Percentiles rank a stretch among this genome's conserved stretches.
Conservation (phyloP, 768 basidiomycete genomes). For the Suillus placidus region DNA sequence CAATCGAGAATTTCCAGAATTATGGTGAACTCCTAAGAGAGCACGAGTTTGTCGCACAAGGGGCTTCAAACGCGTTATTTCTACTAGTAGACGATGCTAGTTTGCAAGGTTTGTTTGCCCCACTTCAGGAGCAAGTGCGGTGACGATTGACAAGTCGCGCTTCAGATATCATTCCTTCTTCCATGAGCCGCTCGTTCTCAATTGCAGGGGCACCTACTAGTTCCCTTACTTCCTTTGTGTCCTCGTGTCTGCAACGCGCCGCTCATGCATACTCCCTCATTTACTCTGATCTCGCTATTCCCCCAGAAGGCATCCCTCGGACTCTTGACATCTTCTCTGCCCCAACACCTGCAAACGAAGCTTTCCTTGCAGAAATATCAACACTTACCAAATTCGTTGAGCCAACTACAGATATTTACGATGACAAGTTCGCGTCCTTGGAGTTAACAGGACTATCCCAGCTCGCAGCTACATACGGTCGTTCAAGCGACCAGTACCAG, state of each 20-base stretch:
- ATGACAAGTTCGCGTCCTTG: slow-evolving; percentile 64
- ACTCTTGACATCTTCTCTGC: slow-evolving; percentile 45
- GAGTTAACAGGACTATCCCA: slow-evolving; percentile 55
- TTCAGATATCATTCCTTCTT: slow-evolving; percentile 60
- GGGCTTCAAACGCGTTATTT: slow-evolving; percentile 51
- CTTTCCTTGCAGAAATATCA: slow-evolving; percentile 44
- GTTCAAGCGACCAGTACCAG: slow-evolving; percentile 56
- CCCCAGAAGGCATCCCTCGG: slow-evolving; percentile 33
- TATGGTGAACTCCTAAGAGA: slow-evolving; percentile 37
- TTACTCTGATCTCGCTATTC: slow-evolving; percentile 40
- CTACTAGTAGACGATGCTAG: slow-evolving; percentile 59
- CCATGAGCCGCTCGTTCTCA: slow-evolving; percentile 52
- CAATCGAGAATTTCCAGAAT: slow-evolving; percentile 53
- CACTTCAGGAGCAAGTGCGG: slow-evolving; percentile 7
- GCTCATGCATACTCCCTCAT: slow-evolving; percentile 58
- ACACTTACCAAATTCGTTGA: slow-evolving; percentile 58
- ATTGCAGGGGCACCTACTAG: slow-evolving; percentile 34
- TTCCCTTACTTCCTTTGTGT: slow-evolving; percentile 52
- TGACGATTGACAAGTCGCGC: neutral
- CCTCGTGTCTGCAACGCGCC: slow-evolving; percentile 62
- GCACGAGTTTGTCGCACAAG: slow-evolving; percentile 59
- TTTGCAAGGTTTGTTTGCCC: slow-evolving; percentile 49
- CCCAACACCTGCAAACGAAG: slow-evolving; percentile 41
- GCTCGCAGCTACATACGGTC: slow-evolving; percentile 50
- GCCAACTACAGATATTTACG: slow-evolving; percentile 6